Base-by-base conservation (phyloP, 2,329 filamentous ascomycete species). In the Penicillium freii region DNA sequence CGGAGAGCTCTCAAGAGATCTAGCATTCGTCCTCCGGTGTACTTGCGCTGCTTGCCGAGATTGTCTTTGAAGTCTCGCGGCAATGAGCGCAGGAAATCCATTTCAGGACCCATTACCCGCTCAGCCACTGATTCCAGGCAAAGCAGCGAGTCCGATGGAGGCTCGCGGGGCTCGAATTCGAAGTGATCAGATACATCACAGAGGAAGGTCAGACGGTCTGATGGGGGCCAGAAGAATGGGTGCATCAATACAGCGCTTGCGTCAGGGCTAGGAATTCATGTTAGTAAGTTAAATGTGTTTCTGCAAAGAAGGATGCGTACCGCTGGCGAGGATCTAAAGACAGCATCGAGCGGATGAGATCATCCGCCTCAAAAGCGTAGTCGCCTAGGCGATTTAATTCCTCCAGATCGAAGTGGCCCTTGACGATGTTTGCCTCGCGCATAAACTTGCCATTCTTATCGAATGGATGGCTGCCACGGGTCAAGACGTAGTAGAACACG, bases 401-500 rank as follows among this genome's bases (percentile, higher is more conserved):
- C 45, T 84, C 79, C 33, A 96, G 81, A 67, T 87, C 87, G 72
- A 87, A 89, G 57, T 88, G 87, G 62, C 91, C 90, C 73, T 96
- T 95, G 68, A 96, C 92, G 68, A 99, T 97, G 74, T 99, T 97
- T 67, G 95, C 90, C 75, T 99, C 94, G 51, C 94, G 87, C 85
- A 96, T 95, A 80, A 94, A 97, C 49, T 91, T 87, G 70, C 94
- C 92, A 55, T 94, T 92, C 61, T 92, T 92, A 71, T 97, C 93
- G 68, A 95, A 99, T 0, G 94, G 94, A 73, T 99, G 94, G 1
- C 84, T 85, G 17, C 94, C 94, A 61, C 92, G 90, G 1, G 93
- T 97, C 58, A 99, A 82, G n/a, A 97, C 92, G 73, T 97, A 99
- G 78, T 92, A 97, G 80, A 97, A 99, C n/a, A 99, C 92, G 52